Percentiles rank a stretch among this genome's conserved stretches.
Conservation (phyloP, 805 yeast species). For the Candida ficus region DNA sequence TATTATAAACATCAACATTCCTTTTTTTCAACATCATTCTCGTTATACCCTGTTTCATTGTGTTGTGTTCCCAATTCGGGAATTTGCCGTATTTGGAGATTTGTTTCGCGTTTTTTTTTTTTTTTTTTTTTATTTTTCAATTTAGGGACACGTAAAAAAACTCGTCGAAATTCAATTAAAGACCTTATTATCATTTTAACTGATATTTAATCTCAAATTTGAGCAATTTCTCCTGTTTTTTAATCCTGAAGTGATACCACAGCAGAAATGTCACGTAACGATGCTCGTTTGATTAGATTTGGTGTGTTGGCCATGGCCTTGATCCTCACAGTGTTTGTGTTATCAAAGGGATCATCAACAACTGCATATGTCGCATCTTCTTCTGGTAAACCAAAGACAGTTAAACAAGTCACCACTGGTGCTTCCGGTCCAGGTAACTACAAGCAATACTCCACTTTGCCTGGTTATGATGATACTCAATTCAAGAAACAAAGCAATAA, state of each 20-base stretch:
- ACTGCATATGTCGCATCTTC: slow-evolving; percentile 19
- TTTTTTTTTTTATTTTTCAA: too few species aligned
- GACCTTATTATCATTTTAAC: too few species aligned
- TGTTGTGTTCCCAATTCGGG: too few species aligned
- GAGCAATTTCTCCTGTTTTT: too few species aligned
- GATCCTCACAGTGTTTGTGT: slow-evolving; percentile 21
- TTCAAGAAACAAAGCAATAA: slow-evolving; percentile 21
- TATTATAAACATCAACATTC: too few species aligned
- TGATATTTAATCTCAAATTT: too few species aligned
- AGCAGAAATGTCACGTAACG: slow-evolving; percentile 25
- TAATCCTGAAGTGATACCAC: slow-evolving; percentile 1
- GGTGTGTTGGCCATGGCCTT: slow-evolving; percentile 23
- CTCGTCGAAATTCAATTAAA: background rate
- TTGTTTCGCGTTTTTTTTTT: background rate
- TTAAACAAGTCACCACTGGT: slow-evolving; percentile 12
- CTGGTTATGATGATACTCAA: slow-evolving; percentile 14
- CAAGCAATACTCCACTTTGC: slow-evolving; percentile 7
- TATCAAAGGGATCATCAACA: slow-evolving; percentile 25
- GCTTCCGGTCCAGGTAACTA: slow-evolving; percentile 12
- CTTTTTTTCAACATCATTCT: too few species aligned
- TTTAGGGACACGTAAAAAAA: background rate
- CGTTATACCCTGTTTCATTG: too few species aligned
- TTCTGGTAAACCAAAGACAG: slow-evolving; percentile 1
- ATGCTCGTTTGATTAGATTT: slow-evolving; percentile 25
- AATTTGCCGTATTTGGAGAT: background rate